These are phyloP conservation scores for Aspergillus sp. DNA, from an alignment of 2,329 filamentous ascomycete genomes.

Conservation along the genomic window DNA sequence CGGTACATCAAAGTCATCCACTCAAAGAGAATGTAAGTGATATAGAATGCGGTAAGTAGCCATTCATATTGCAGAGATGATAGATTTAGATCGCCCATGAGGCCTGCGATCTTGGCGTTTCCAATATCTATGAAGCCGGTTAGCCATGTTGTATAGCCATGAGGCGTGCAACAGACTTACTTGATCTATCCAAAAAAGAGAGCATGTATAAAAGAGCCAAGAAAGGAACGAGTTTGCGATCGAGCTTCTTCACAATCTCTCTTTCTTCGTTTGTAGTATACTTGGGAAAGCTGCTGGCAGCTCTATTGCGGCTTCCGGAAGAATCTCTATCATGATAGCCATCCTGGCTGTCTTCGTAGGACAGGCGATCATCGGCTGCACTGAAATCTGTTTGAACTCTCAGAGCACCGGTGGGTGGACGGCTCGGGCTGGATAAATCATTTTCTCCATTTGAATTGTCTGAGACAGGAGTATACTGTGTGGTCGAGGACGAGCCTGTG, in stretches of 20 bases:
- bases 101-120: conserved; percentile 61
- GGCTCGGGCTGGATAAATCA: conserved; percentile 11
- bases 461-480: conserved; percentile 35
- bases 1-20: conserved; percentile 66
- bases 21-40: conserved; percentile 63
- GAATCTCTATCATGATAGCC: conserved; percentile 25
- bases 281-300: conserved; percentile 24
- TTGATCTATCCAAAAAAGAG: conserved; percentile 81
- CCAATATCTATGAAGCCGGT: conserved; percentile 49
- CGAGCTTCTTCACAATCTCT: conserved; percentile 70
- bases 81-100: conserved; percentile 54
- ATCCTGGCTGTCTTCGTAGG: conserved; percentile 24
- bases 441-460: conserved; percentile 27
- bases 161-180: conserved; percentile 42
- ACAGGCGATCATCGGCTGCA: conserved; percentile 15
- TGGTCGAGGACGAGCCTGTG: conserved; percentile 21
- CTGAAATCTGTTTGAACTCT: conserved; percentile 36
- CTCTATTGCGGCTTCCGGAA: conserved; percentile 12
- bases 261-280: conserved; percentile 65
- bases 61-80: conserved; percentile 58
- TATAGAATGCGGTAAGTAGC: conserved; percentile 62
- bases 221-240: conserved; percentile 74
- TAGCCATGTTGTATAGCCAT: conserved; percentile 9
- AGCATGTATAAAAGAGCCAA: conserved; percentile 80
- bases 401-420: conserved; percentile 19